A percentile compares a stretch with the other conserved stretches of the same genome.
Evolutionary conservation across 345 rosid species (phyloP).

Genomic region (Gossypium sturtianum): DNA sequence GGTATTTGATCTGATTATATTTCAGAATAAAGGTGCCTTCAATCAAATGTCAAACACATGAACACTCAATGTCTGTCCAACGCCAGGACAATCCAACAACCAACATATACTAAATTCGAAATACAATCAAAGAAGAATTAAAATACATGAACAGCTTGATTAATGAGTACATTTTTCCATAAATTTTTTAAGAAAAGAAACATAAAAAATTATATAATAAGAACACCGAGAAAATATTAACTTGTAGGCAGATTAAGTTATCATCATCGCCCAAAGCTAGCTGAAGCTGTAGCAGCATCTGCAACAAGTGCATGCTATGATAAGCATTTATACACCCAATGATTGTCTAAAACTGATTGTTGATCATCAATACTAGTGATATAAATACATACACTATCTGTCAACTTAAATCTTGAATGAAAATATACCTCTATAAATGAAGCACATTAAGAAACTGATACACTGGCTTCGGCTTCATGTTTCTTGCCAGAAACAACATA

Average conservation of each 20-base stretch:
- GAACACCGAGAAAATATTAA: not conserved
- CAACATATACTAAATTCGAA: not conserved
- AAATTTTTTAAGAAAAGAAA: not conserved
- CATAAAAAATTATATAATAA: not conserved
- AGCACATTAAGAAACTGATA: slow-evolving; percentile 38
- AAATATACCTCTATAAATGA: slow-evolving; percentile 33
- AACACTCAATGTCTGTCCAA: slow-evolving; percentile 1
- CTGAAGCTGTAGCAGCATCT: slow-evolving; percentile 22
- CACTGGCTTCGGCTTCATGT: slow-evolving; percentile 28
- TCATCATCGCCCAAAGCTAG: slow-evolving; percentile 5
- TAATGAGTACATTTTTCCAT: slow-evolving; percentile 11
- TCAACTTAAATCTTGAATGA: too few species aligned
- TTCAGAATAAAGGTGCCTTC: not conserved
- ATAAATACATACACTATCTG: too few species aligned
- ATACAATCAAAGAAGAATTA: not conserved
- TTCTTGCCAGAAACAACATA: slow-evolving; percentile 12
- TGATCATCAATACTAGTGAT: too few species aligned
- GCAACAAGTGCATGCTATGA: not conserved
- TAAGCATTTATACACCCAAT: too few species aligned
- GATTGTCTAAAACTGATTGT: too few species aligned
- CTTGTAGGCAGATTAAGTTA: slow-evolving; percentile 7
- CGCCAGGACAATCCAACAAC: not conserved
- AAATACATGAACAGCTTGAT: slow-evolving; percentile 6
- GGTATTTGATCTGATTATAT: not conserved
- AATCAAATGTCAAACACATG: not conserved